Conservation (phyloP, 2,329 filamentous ascomycete species). For the Penicillium olsonii region DNA sequence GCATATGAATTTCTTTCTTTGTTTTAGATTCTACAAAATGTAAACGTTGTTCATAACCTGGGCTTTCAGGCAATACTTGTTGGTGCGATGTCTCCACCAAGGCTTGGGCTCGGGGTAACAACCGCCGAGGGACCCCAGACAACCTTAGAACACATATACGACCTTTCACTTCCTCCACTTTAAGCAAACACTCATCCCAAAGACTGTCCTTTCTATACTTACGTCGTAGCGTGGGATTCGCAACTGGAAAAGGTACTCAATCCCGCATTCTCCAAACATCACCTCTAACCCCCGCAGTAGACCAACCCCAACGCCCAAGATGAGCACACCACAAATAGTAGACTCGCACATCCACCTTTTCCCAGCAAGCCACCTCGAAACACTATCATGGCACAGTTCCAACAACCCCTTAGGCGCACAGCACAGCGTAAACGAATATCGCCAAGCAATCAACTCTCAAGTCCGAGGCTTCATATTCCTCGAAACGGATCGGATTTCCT, state of each 20-base stretch:
- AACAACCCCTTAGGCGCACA: conserved; percentile 62
- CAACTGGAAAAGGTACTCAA: neutral
- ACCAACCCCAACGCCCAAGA: neutral
- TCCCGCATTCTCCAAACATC: neutral
- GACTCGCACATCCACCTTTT: conserved; percentile 93
- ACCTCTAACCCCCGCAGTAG: neutral
- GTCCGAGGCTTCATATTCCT: conserved; percentile 77
- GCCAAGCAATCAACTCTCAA: conserved; percentile 43
- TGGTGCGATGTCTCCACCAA: neutral
- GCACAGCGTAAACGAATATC: conserved; percentile 67
- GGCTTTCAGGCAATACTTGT: neutral
- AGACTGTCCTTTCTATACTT: no score
- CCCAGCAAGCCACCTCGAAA: conserved; percentile 65
- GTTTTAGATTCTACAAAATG: neutral
- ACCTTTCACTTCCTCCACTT: neutral
- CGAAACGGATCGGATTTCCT: conserved; percentile 75
- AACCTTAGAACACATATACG: no score
- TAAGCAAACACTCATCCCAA: neutral
- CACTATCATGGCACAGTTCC: conserved; percentile 69
- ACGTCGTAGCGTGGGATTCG: no score
- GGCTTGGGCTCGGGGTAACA: conserved; percentile 1
- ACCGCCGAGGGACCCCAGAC: conserved; percentile 1
- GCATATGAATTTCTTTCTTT: conserved; percentile 10
- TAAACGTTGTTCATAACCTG: neutral
- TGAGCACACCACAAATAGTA: conserved; percentile 56